Evolutionary conservation across 1,284 basidiomycete genomes (phyloP).

Genomic region (Sporisorium exsertum): DNA sequence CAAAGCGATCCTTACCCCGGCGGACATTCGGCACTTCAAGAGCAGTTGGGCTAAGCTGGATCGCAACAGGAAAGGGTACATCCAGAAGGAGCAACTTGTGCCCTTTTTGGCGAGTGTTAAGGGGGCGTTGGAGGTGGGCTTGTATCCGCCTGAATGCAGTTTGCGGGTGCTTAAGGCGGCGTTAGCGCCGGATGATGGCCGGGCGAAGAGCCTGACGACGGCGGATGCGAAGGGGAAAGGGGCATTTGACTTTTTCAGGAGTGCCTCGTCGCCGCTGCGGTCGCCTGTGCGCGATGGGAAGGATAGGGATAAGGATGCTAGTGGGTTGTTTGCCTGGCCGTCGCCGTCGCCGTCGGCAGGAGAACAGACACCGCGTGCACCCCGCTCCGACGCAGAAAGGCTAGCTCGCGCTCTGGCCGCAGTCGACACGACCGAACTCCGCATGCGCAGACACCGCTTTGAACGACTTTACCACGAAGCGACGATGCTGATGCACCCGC

Average conservation of each 20-base stretch:
- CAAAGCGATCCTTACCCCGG: slow-evolving; percentile 84
- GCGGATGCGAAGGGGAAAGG: slow-evolving; percentile 23
- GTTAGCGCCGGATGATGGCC: slow-evolving; percentile 3
- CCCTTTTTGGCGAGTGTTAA: slow-evolving; percentile 76
- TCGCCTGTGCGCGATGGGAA: slow-evolving; percentile 33
- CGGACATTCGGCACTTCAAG: slow-evolving; percentile 79
- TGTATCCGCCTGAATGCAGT: slow-evolving; percentile 52
- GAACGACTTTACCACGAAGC: slow-evolving; percentile 67
- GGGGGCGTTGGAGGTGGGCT: slow-evolving; percentile 60
- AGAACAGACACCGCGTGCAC: not conserved
- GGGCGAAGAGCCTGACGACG: slow-evolving; percentile 11
- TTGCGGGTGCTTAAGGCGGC: slow-evolving; percentile 40
- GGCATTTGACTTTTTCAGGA: slow-evolving; percentile 35
- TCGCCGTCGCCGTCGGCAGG: slow-evolving; percentile 18
- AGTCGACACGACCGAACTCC: slow-evolving; percentile 54
- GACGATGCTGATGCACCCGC: slow-evolving; percentile 73
- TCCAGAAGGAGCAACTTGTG: slow-evolving; percentile 79
- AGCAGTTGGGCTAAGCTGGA: slow-evolving; percentile 91
- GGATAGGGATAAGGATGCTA: slow-evolving; percentile 16
- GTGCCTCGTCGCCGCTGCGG: slow-evolving; percentile 35
- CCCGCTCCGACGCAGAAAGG: slow-evolving; percentile 28
- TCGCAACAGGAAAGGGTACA: slow-evolving; percentile 80
- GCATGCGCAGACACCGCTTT: slow-evolving; percentile 56
- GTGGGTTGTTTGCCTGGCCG: slow-evolving; percentile 33
- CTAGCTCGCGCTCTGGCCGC: slow-evolving; percentile 34